phyloP scores from a whole-genome alignment of 1,284 basidiomycete species.

The Marasmius fiardii region DNA sequence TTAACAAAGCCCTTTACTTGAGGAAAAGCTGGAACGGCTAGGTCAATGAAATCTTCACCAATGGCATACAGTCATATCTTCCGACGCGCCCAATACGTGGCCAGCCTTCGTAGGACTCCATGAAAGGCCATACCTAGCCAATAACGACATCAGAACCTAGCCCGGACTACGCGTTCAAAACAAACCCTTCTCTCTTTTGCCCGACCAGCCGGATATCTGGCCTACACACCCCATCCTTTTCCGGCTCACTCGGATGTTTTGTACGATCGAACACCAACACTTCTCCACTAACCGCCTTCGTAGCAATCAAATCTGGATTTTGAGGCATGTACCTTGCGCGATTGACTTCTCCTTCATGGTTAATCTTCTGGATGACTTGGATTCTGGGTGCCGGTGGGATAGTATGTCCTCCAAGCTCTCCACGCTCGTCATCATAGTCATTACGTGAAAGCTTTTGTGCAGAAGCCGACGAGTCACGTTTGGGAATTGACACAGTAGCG shows the following conservation, averaged over 20 bases:
- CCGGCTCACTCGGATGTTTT: conserved; percentile 93
- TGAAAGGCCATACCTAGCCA: conserved; percentile 80
- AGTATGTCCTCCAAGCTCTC: conserved; percentile 86
- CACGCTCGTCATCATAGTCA: conserved; percentile 92
- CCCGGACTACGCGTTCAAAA: conserved; percentile 1
- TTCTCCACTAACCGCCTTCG: conserved; percentile 88
- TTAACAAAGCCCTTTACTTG: conserved; percentile 7
- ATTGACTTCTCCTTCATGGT: conserved; percentile 96
- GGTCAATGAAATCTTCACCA: conserved; percentile 54
- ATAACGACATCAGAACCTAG: conserved; percentile 3
- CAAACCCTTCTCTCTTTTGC: conserved; percentile 91
- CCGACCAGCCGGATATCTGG: conserved; percentile 92
- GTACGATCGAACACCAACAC: conserved; percentile 96
- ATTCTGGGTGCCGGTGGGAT: conserved; percentile 80
- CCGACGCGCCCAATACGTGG: conserved; percentile 88
- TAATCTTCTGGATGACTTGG: conserved; percentile 91
- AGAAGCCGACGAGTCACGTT: conserved; percentile 56
- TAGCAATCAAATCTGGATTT: conserved; percentile 96
- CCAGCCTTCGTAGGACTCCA: conserved; percentile 88
- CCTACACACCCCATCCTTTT: conserved; percentile 78
- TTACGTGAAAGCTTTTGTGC: conserved; percentile 74
- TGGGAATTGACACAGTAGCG: conserved; percentile 91
- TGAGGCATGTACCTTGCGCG: conserved; percentile 98
- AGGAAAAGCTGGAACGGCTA: not conserved
- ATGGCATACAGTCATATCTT: conserved; percentile 95